Conservation (phyloP, 163 green algal species). For the Scenedesmus sp. region DNA sequence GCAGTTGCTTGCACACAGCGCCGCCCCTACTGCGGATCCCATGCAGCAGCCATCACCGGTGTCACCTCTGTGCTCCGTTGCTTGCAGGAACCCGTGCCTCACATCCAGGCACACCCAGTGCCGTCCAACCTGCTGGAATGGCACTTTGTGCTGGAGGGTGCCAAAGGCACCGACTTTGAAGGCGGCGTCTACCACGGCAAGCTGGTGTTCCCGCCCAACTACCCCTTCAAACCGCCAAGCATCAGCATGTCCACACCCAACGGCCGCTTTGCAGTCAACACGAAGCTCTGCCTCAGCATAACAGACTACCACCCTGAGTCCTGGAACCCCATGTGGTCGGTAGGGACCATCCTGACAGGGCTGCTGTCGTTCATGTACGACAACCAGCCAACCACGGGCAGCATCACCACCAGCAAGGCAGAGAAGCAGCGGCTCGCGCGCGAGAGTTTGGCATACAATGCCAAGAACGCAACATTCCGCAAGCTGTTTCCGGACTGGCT, state of each 20-base stretch:
- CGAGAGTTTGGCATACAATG: slow-evolving; percentile 82
- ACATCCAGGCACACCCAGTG: slow-evolving; percentile 72
- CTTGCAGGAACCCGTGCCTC: slow-evolving; percentile 74
- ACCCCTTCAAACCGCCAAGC: slow-evolving; percentile 78
- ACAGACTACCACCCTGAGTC: slow-evolving; percentile 70
- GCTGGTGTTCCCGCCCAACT: slow-evolving; percentile 69
- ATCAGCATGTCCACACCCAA: slow-evolving; percentile 95
- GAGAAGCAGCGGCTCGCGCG: slow-evolving; percentile 79
- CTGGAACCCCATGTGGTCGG: slow-evolving; percentile 87
- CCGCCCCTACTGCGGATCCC: too few species aligned
- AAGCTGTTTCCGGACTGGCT: slow-evolving; percentile 88
- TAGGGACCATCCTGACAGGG: slow-evolving; percentile 84
- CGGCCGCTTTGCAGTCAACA: slow-evolving; percentile 91
- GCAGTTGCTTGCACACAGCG: too few species aligned
- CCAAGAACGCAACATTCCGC: slow-evolving; percentile 80
- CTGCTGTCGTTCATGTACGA: slow-evolving; percentile 96
- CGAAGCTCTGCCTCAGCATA: slow-evolving; percentile 85
- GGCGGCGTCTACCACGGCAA: slow-evolving; percentile 78
- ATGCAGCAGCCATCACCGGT: too few species aligned
- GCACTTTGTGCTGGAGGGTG: slow-evolving; percentile 78
- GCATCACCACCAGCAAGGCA: slow-evolving; percentile 73
- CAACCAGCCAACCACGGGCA: slow-evolving; percentile 86
- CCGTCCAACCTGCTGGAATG: slow-evolving; percentile 76
- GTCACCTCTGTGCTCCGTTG: neutral
- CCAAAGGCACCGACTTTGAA: slow-evolving; percentile 70